Conservation (phyloP, 805 yeast species). For the Ogataea paraovalis region DNA sequence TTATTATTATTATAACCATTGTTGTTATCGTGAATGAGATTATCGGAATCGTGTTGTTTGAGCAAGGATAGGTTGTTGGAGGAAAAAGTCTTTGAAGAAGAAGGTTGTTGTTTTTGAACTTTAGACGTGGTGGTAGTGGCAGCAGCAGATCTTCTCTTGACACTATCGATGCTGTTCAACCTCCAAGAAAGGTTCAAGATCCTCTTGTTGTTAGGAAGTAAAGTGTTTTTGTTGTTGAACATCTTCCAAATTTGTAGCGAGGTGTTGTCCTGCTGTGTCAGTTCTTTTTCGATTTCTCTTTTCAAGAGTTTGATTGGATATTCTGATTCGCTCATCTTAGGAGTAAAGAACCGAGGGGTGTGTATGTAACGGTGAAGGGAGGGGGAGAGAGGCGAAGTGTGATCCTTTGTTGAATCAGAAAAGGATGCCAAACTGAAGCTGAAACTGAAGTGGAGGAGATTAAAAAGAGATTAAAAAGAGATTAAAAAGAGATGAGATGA, state of each 20-base stretch:
- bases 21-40: constrained; percentile 5
- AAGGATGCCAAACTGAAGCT: background rate
- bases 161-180: constrained; percentile 28
- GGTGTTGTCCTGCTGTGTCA: constrained; percentile 22
- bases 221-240: constrained; percentile 33
- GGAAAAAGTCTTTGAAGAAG: constrained; percentile 4
- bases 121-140: too few relatives aligned
- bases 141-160: constrained; percentile 16
- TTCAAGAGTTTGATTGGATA: constrained; percentile 21
- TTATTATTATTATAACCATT: too few relatives aligned
- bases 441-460: background rate
- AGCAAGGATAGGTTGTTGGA: constrained; percentile 15
- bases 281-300: constrained; percentile 28
- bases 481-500: background rate
- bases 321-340: background rate
- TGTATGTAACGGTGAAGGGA: too few relatives aligned
- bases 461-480: background rate
- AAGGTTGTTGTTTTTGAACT: constrained; percentile 1
- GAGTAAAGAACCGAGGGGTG: too few relatives aligned
- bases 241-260: constrained; percentile 34
- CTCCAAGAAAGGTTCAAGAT: constrained; percentile 36
- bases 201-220: constrained; percentile 32
- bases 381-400: background rate
- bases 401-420: constrained; percentile 1
- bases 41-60: constrained; percentile 17